These are phyloP conservation scores for Gossypium schwendimanii DNA, from an alignment of 441 rosid species.

Conservation along the genomic window DNA sequence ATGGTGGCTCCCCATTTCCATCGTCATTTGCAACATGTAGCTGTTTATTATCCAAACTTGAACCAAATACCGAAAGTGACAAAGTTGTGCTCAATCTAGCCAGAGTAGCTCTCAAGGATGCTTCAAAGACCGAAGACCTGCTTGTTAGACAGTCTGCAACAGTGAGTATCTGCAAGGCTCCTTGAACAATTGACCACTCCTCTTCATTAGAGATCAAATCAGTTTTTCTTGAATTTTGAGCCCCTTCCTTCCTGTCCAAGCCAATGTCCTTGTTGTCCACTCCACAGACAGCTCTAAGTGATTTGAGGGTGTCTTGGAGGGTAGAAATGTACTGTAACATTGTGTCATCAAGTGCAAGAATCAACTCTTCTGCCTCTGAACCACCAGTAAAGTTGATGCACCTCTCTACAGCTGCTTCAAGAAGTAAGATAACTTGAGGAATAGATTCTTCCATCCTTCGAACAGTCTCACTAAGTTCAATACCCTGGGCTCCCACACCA, in stretches of 20 bases:
- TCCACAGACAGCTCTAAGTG: conserved; percentile 85
- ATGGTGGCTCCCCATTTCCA: conserved; percentile 42
- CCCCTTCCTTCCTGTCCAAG: conserved; percentile 69
- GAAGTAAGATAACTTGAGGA: conserved; percentile 86
- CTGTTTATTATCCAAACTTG: conserved; percentile 65
- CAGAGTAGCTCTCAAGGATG: conserved; percentile 83
- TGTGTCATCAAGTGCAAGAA: conserved; percentile 83
- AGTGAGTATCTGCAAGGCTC: conserved; percentile 89
- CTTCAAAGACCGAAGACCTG: conserved; percentile 93
- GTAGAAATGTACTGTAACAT: conserved; percentile 86
- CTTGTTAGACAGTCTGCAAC: conserved; percentile 94
- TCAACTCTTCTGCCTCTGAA: conserved; percentile 91
- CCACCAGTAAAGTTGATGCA: conserved; percentile 93
- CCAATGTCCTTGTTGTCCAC: conserved; percentile 70
- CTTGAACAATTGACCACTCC: conserved; percentile 99
- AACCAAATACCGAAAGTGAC: conserved; percentile 69
- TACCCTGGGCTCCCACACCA: conserved; percentile 97
- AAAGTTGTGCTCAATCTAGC: conserved; percentile 85
- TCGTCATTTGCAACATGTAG: conserved; percentile 42
- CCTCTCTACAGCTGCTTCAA: conserved; percentile 93
- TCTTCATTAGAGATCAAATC: conserved; percentile 80
- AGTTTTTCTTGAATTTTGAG: conserved; percentile 48
- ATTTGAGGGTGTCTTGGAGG: conserved; percentile 88
- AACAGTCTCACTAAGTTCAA: conserved; percentile 95
- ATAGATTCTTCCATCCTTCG: conserved; percentile 98